These are phyloP conservation scores for Candida rishiriensis DNA, from an alignment of 805 yeast genomes.

Conservation along the genomic window DNA sequence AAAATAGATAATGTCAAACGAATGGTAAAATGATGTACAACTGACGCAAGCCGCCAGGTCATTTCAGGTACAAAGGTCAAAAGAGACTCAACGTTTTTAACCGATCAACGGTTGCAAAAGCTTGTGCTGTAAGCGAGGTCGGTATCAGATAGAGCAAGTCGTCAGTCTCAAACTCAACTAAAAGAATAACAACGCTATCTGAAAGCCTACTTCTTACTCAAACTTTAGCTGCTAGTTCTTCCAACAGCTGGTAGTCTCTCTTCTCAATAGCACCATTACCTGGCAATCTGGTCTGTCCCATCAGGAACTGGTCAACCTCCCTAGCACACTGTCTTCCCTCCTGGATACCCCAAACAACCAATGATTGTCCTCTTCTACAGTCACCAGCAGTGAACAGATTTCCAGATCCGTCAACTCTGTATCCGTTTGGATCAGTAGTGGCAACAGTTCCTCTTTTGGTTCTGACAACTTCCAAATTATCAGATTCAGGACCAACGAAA, in stretches of 20 bases:
- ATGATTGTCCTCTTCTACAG: slow-evolving; percentile 97
- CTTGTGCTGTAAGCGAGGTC: too few relatives aligned
- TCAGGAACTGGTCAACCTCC: slow-evolving; percentile 76
- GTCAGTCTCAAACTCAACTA: too few relatives aligned
- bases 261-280: slow-evolving; percentile 91
- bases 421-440: slow-evolving; percentile 56
- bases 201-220: slow-evolving; percentile 16
- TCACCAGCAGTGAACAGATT: slow-evolving; percentile 96
- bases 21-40: too few relatives aligned
- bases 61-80: too few relatives aligned
- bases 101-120: too few relatives aligned
- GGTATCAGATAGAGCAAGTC: too few relatives aligned
- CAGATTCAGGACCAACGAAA: slow-evolving; percentile 92
- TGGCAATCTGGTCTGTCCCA: slow-evolving; percentile 80
- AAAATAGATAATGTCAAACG: too few relatives aligned
- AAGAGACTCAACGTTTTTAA: too few relatives aligned
- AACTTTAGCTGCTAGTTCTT: slow-evolving; percentile 66
- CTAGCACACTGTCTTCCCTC: slow-evolving; percentile 99
- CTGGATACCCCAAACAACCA: slow-evolving; percentile 99
- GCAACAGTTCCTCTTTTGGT: slow-evolving; percentile 83
- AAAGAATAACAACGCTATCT: too few relatives aligned
- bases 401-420: slow-evolving; percentile 57
- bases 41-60: too few relatives aligned
- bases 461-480: slow-evolving; percentile 61
- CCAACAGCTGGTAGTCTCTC: slow-evolving; percentile 72